A percentile compares a stretch with the other conserved stretches of the same genome.
Conservation (phyloP, 108 stramenopile genomes). For the Mediolabrus comicus region DNA sequence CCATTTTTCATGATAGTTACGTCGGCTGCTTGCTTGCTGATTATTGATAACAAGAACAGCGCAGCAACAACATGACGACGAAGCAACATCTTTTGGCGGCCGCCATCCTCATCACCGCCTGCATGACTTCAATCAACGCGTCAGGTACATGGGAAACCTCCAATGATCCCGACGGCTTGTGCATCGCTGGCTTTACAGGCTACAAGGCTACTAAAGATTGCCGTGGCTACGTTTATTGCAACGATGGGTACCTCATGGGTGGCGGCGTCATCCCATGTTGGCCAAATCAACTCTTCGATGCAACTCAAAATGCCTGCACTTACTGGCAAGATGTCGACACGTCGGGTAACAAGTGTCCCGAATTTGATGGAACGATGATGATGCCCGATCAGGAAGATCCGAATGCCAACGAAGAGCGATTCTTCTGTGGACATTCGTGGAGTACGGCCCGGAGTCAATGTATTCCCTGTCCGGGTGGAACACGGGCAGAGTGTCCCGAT, state of each 20-base stretch:
- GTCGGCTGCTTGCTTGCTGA: too few relatives aligned
- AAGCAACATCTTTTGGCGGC: too few relatives aligned
- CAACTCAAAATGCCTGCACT: conserved; percentile 4
- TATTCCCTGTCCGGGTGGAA: conserved; percentile 36
- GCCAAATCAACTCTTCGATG: conserved; percentile 45
- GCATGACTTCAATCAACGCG: too few relatives aligned
- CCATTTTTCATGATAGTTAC: too few relatives aligned
- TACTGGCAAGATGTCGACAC: conserved; percentile 35
- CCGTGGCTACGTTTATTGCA: conserved; percentile 44
- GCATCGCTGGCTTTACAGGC: conserved; percentile 10
- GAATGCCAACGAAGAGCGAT: conserved; percentile 33
- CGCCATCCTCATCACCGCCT: too few relatives aligned
- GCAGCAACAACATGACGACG: too few relatives aligned
- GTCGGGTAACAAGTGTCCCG: conserved; percentile 10
- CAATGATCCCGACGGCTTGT: conserved; percentile 33
- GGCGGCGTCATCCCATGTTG: conserved; percentile 31
- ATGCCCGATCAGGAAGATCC: conserved; percentile 30
- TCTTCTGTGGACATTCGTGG: conserved; percentile 32
- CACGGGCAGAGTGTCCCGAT: conserved; percentile 31
- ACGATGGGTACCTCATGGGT: conserved; percentile 34
- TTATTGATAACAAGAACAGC: too few relatives aligned
- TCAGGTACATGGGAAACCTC: conserved; percentile 28
- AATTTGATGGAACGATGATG: conserved; percentile 20
- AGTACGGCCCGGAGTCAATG: conserved; percentile 28
- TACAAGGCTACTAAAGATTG: conserved; percentile 36